A percentile compares a stretch with the other conserved stretches of the same genome.
Conservation (phyloP, 257 asterid species). For the Nicotiana tomentosiformis region DNA sequence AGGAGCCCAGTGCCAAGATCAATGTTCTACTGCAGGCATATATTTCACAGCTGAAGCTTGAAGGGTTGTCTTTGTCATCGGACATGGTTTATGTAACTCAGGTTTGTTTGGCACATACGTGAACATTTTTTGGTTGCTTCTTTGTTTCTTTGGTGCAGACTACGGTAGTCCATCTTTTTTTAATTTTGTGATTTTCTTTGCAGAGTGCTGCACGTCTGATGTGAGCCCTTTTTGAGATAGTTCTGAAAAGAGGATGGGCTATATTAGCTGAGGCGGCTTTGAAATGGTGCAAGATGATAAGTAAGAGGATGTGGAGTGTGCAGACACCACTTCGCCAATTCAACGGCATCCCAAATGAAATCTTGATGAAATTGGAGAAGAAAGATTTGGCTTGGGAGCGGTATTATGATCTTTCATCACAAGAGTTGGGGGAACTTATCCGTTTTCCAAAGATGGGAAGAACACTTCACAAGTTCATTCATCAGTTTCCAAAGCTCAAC, state of each 20-base stretch:
- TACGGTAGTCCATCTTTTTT: constrained; percentile 3
- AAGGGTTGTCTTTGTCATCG: constrained; percentile 36
- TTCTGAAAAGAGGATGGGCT: constrained; percentile 39
- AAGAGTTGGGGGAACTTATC: constrained; percentile 34
- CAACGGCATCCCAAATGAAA: constrained; percentile 36
- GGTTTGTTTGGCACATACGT: constrained; percentile 14
- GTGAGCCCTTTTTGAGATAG: constrained; percentile 40
- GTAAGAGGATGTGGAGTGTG: constrained; percentile 42
- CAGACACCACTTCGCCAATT: constrained; percentile 45
- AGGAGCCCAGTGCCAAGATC: constrained; percentile 46
- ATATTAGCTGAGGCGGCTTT: constrained; percentile 34
- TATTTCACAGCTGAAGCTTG: constrained; percentile 39
- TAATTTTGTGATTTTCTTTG: background rate
- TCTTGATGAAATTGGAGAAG: constrained; percentile 34
- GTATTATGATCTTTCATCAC: constrained; percentile 34
- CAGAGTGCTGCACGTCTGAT: constrained; percentile 46
- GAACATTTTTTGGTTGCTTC: background rate
- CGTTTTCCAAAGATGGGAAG: constrained; percentile 36
- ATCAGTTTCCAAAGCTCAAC: constrained; percentile 40
- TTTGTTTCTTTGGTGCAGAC: background rate
- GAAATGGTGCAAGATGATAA: constrained; percentile 45
- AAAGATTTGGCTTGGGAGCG: constrained; percentile 39
- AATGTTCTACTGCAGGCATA: constrained; percentile 41
- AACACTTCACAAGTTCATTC: constrained; percentile 29
- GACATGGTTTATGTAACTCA: constrained; percentile 43